Base-by-base conservation (phyloP, 2,329 filamentous ascomycete species). In the Arachnomyces sp. region DNA sequence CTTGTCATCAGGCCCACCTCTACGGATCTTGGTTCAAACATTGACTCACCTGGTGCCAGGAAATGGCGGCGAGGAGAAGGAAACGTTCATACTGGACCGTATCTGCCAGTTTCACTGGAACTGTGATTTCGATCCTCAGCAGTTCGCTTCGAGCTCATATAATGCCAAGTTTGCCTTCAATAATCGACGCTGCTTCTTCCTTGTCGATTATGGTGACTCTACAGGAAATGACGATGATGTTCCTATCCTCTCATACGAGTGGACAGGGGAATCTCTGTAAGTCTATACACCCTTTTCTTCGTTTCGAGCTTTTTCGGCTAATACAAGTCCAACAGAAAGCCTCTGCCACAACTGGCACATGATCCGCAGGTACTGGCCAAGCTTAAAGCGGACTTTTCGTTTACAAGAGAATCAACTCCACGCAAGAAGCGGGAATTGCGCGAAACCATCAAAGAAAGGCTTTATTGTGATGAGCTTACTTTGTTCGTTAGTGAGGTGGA, bases 1-100 rank as follows among this genome's bases (percentile, higher is more conserved):
- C 29, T 21, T 36, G 14, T 15, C 15, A 36, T 14, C 33, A 15
- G 7, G 6, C 4, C 29, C 37, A 4, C 37, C 37, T 17, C 7
- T 39, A 12, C 37, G 37, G 14, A 34, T 39, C 34, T 31, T 39
- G 37, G 37, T 39, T 13, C 37, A 39, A 34, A 39, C 37, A 30
- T 30, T 30, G 8, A 39, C 37, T 7, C 37, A 39, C 16, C 28
- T 39, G 14, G 37, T 39, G 8, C 37, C 37, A n/a, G 37, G 37
- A 15, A 37, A 37, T 17, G 15, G 18, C 37, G 14, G 33, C 17
- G 9, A 17, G 11, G 30, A 34, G n/a, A 39, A 18, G 18, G 13
- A 15, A 12, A 34, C n/a, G 28, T 39, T 39, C 33, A 39, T 39
- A 4, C 12, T 39, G 12, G 21, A 39, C 29, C 37, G 21, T 30